Percentiles rank a stretch among this genome's conserved stretches.
Evolutionary conservation across 345 rosid species (phyloP).

Genomic region (Viola odorata): DNA sequence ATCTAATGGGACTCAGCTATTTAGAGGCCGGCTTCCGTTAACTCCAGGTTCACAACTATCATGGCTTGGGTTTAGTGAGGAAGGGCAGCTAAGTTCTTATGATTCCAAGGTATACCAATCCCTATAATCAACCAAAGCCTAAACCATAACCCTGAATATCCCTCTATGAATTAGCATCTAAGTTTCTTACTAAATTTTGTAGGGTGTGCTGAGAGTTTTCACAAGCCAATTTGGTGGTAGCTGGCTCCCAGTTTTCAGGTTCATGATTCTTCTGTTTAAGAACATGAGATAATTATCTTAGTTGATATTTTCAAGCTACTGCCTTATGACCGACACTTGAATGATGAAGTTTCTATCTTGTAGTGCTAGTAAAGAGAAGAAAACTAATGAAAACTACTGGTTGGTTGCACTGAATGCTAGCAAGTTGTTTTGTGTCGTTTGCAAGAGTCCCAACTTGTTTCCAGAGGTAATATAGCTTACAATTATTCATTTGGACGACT

Average conservation of each 20-base stretch:
- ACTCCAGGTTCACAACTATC: constrained; percentile 71
- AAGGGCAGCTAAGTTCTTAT: constrained; percentile 73
- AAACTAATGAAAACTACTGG: constrained; percentile 77
- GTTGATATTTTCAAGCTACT: constrained; percentile 1
- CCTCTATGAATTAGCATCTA: constrained; percentile 16
- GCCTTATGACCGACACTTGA: constrained; percentile 1
- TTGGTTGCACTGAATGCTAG: constrained; percentile 68
- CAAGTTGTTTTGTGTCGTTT: constrained; percentile 66
- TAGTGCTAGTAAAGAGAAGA: constrained; percentile 65
- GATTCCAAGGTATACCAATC: constrained; percentile 67
- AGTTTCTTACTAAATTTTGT: constrained; percentile 18
- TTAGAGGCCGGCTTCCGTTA: constrained; percentile 64
- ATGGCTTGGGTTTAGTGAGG: constrained; percentile 93
- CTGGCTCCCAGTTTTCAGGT: constrained; percentile 98
- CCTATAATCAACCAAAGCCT: constrained; percentile 4
- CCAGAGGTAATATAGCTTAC: constrained; percentile 54
- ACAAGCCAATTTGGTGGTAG: constrained; percentile 78
- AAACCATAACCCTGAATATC: constrained; percentile 1
- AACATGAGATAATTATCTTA: neutral
- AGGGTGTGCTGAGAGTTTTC: constrained; percentile 74
- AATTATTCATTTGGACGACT: too few relatives aligned
- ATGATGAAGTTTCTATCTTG: constrained; percentile 15
- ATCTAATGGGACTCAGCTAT: constrained; percentile 46
- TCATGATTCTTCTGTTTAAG: constrained; percentile 18
- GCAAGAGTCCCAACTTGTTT: constrained; percentile 60